A percentile compares a stretch with the other conserved stretches of the same genome.
Conservation (phyloP, 2,329 filamentous ascomycete genomes). For the Sclerotinia borealis region DNA sequence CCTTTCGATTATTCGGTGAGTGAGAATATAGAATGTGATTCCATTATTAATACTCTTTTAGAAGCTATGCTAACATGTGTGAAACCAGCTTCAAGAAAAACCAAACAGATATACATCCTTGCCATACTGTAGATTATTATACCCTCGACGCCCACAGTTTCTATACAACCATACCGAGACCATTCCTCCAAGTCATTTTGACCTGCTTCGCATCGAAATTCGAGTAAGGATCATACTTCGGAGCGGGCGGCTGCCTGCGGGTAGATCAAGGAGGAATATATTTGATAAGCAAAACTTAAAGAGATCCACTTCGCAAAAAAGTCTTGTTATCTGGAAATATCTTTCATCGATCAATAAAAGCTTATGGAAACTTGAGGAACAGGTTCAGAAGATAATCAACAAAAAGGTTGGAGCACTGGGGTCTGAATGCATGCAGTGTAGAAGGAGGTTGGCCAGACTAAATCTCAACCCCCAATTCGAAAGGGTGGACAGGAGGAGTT, state of each 20-base stretch:
- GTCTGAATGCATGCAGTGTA: constrained; percentile 11
- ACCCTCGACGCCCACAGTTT: constrained; percentile 14
- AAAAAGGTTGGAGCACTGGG: not conserved
- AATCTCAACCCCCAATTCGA: not conserved
- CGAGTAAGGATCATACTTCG: not conserved
- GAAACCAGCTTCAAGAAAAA: constrained; percentile 8
- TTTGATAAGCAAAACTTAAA: constrained; percentile 9
- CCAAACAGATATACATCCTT: constrained; percentile 10
- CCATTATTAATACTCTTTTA: not conserved
- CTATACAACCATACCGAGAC: constrained; percentile 8
- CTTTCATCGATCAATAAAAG: not conserved
- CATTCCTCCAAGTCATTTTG: constrained; percentile 3
- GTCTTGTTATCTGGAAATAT: constrained; percentile 1
- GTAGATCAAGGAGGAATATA: constrained; percentile 5
- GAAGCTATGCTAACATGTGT: constrained; percentile 2
- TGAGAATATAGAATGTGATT: not conserved
- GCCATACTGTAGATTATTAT: constrained; percentile 20
- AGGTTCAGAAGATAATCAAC: not conserved
- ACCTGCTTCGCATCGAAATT: not conserved
- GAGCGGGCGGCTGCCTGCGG: not conserved
- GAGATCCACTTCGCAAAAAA: constrained; percentile 11
- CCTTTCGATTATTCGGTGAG: not conserved
- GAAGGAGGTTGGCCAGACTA: constrained; percentile 3
- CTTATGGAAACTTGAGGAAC: not conserved
- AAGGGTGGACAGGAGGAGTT: constrained; percentile 28